Evolutionary conservation across 768 basidiomycete species (phyloP).

Genomic region (Lactarius sanguifluus): DNA sequence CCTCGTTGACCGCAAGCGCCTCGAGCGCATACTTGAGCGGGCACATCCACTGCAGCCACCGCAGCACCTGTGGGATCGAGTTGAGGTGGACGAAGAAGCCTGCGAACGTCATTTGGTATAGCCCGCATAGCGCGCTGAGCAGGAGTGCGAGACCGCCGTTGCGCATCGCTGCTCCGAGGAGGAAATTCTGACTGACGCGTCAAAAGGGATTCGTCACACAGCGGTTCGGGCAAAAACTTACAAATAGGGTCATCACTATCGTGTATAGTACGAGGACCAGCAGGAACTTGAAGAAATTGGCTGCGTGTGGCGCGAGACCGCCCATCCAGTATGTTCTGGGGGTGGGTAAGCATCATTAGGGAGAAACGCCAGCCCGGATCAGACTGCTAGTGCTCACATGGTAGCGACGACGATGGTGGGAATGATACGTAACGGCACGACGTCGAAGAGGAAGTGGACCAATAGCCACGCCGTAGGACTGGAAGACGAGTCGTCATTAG

Average conservation of each 20-base stretch:
- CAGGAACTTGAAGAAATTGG: constrained; percentile 92
- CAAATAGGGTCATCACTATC: constrained; percentile 83
- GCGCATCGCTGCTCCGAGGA: constrained; percentile 77
- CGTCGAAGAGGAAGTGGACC: constrained; percentile 85
- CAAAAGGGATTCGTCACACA: not conserved
- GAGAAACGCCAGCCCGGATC: not conserved
- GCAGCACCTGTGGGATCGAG: constrained; percentile 83
- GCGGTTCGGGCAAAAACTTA: constrained; percentile 39
- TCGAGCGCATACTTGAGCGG: constrained; percentile 83
- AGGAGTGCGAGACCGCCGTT: constrained; percentile 92
- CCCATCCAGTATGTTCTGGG: constrained; percentile 93
- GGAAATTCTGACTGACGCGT: constrained; percentile 65
- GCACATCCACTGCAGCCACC: constrained; percentile 92
- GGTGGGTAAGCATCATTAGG: not conserved
- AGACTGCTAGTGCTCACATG: constrained; percentile 52
- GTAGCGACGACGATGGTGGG: constrained; percentile 86
- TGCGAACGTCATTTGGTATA: constrained; percentile 86
- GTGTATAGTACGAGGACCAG: constrained; percentile 86
- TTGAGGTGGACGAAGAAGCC: constrained; percentile 91
- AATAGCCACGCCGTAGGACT: constrained; percentile 91
- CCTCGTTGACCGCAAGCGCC: constrained; percentile 89
- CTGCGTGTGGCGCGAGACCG: constrained; percentile 73
- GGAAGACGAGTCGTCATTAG: constrained; percentile 7
- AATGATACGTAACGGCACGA: constrained; percentile 83
- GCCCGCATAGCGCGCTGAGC: constrained; percentile 69